phyloP scores from a whole-genome alignment of 106 monocot genomes.

The Phalaenopsis equestris region DNA sequence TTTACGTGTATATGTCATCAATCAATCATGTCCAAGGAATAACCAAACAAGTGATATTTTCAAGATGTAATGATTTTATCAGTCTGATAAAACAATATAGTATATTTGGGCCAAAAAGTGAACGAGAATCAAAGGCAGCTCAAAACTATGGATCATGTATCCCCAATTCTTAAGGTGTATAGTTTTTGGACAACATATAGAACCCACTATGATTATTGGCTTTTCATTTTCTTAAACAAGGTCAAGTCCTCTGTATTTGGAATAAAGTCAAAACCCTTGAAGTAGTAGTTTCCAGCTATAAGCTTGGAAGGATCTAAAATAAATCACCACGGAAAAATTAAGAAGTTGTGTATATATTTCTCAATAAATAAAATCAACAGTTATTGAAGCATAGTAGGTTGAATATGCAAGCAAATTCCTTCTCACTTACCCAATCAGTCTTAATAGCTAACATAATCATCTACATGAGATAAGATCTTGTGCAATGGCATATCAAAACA shows the following conservation, averaged over 20 bases:
- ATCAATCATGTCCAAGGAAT: neutral
- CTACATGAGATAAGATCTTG: neutral
- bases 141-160: neutral
- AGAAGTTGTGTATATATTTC: neutral
- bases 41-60: neutral
- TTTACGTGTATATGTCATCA: neutral
- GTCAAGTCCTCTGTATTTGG: neutral
- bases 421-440: neutral
- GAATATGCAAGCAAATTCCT: neutral
- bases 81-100: neutral
- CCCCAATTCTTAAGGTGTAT: neutral
- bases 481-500: neutral
- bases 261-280: neutral
- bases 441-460: neutral
- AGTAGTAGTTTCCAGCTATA: neutral
- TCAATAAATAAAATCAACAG: neutral
- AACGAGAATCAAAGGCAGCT: neutral
- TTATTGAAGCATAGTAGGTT: neutral
- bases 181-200: constrained; percentile 1
- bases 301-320: neutral
- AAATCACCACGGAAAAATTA: neutral
- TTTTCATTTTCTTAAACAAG: neutral
- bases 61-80: neutral
- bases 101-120: neutral
- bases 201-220: neutral